Conservation (phyloP, 352 stramenopile genomes). For the Pythium coloratum region DNA sequence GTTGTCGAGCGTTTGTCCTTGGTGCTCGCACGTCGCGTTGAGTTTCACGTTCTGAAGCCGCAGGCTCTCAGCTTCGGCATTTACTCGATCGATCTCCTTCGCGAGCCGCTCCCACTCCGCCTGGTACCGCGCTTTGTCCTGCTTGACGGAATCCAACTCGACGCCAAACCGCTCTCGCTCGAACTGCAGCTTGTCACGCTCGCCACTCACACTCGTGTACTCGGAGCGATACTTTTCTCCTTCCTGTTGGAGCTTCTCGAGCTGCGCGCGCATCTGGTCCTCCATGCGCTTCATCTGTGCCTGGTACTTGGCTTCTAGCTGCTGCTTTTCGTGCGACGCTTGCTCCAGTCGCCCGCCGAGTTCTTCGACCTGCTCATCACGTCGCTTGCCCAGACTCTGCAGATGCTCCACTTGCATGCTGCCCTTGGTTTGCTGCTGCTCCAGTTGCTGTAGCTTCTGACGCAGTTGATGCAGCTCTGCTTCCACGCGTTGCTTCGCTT, state of each 20-base stretch:
- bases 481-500: conserved; percentile 28
- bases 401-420: conserved; percentile 46
- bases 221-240: conserved; percentile 58
- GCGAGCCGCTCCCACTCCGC: conserved; percentile 49
- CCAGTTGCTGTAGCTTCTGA: conserved; percentile 31
- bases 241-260: conserved; percentile 53
- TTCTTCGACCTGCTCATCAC: conserved; percentile 44
- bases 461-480: conserved; percentile 35
- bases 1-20: conserved; percentile 47
- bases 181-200: conserved; percentile 59
- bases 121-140: conserved; percentile 47
- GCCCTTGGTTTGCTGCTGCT: conserved; percentile 40
- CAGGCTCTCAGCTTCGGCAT: conserved; percentile 38
- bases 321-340: conserved; percentile 47
- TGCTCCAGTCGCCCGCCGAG: conserved; percentile 40
- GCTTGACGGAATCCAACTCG: conserved; percentile 50
- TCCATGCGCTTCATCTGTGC: conserved; percentile 59
- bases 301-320: conserved; percentile 42
- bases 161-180: conserved; percentile 52
- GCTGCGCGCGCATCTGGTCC: conserved; percentile 51
- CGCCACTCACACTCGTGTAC: conserved; percentile 42
- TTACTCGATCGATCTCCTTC: conserved; percentile 49
- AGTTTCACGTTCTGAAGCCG: conserved; percentile 63
- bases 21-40: conserved; percentile 50
- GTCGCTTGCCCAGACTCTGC: conserved; percentile 38